These are phyloP conservation scores for Phytophthora constricta DNA, from an alignment of 352 stramenopile genomes.

Conservation along the genomic window DNA sequence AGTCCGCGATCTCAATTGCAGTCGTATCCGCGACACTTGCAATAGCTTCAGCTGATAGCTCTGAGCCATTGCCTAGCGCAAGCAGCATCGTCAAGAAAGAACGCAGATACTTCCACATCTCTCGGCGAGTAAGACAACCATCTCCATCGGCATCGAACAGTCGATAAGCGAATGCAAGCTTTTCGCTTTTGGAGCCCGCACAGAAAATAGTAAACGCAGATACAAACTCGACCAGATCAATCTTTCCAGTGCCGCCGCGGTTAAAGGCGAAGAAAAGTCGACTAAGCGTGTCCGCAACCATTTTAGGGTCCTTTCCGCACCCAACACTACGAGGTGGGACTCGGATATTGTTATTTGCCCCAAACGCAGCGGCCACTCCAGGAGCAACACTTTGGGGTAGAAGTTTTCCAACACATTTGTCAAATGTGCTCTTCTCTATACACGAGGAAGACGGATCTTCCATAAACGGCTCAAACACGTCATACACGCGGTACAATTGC, in stretches of 20 bases:
- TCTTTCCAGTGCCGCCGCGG: constrained; percentile 80
- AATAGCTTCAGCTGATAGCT: constrained; percentile 83
- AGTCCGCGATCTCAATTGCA: constrained; percentile 82
- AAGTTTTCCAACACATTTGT: constrained; percentile 70
- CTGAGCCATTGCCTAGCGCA: constrained; percentile 91
- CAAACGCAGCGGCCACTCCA: constrained; percentile 67
- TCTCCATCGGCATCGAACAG: constrained; percentile 93
- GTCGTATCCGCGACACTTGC: constrained; percentile 81
- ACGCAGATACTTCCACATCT: constrained; percentile 93
- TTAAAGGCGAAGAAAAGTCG: constrained; percentile 90
- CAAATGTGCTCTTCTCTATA: constrained; percentile 86
- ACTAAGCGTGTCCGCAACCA: constrained; percentile 76
- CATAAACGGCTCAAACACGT: constrained; percentile 81
- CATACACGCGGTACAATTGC: constrained; percentile 66
- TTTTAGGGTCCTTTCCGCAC: constrained; percentile 73
- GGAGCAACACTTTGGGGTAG: constrained; percentile 58
- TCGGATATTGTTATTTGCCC: constrained; percentile 63
- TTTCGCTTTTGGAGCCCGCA: constrained; percentile 95
- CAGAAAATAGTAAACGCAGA: constrained; percentile 94
- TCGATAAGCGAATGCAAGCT: constrained; percentile 91
- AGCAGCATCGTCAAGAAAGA: constrained; percentile 96
- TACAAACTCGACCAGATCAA: constrained; percentile 92
- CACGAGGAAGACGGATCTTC: constrained; percentile 49
- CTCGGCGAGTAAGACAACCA: constrained; percentile 88
- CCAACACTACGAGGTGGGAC: constrained; percentile 68